These are phyloP conservation scores for Aspergillus pseudotamarii DNA, from an alignment of 2,329 filamentous ascomycete genomes.

Conservation along the genomic window DNA sequence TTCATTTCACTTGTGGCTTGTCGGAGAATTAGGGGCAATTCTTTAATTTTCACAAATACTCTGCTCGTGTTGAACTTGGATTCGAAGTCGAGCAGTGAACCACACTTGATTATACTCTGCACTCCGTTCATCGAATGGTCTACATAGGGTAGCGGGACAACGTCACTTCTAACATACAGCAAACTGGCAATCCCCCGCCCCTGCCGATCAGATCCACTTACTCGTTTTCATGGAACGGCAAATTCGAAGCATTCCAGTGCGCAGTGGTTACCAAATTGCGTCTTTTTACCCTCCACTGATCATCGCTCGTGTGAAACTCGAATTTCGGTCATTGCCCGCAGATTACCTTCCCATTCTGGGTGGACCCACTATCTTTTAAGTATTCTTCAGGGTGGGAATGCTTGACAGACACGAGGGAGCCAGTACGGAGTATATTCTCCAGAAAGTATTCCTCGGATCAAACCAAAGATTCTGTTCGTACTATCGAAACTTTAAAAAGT, in stretches of 20 bases:
- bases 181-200: conserved; percentile 5
- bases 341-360: neutral
- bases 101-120: neutral
- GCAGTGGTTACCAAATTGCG: neutral
- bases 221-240: conserved; percentile 5
- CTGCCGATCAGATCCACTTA: conserved; percentile 19
- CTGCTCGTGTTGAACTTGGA: no score
- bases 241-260: neutral
- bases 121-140: neutral
- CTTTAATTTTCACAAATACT: neutral
- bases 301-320: conserved; percentile 2
- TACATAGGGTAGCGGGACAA: neutral
- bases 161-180: neutral
- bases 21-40: neutral
- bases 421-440: neutral
- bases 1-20: neutral
- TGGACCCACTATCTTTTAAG: neutral
- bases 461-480: neutral
- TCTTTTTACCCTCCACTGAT: conserved; percentile 4
- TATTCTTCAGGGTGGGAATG: neutral
- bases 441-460: neutral
- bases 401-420: neutral
- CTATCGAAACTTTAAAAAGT: neutral
- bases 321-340: neutral
- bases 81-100: neutral